Conservation (phyloP, 176 grass and related monocot genomes). For the Avena atlantica region DNA sequence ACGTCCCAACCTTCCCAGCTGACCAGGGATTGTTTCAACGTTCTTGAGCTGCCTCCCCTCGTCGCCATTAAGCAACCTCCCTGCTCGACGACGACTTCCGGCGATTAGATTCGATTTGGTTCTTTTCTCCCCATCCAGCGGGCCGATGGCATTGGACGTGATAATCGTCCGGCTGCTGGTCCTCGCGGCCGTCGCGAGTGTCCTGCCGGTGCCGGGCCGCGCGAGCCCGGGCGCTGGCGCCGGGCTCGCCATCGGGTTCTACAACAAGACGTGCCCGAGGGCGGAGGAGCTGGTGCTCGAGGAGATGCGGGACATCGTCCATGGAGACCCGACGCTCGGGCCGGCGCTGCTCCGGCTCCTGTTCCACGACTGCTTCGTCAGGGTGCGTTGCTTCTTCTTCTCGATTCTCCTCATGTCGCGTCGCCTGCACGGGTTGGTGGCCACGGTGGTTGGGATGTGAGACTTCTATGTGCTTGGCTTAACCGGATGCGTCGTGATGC, state of each 20-base stretch:
- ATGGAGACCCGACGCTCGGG: conserved; percentile 28
- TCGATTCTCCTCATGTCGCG: neutral
- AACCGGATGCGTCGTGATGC: neutral
- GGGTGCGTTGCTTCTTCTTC: conserved; percentile 32
- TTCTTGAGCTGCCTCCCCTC: conserved; percentile 20
- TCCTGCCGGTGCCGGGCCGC: neutral
- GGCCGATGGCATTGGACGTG: conserved; percentile 43
- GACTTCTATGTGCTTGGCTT: neutral
- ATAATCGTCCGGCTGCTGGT: neutral
- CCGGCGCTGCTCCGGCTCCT: conserved; percentile 64
- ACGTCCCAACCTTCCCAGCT: neutral
- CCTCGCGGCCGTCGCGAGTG: neutral
- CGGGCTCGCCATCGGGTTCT: conserved; percentile 57
- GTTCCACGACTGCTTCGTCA: conserved; percentile 74
- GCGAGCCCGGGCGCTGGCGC: neutral
- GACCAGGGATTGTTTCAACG: conserved; percentile 30
- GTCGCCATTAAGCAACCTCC: conserved; percentile 12
- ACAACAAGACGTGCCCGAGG: conserved; percentile 47
- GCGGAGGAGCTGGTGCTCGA: conserved; percentile 59
- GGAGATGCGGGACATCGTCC: conserved; percentile 51
- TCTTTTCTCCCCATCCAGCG: neutral
- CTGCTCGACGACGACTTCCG: neutral
- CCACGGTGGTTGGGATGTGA: neutral
- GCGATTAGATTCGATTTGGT: neutral
- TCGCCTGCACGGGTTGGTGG: neutral